These are phyloP conservation scores for Hygrophorus pudorinus DNA, from an alignment of 768 basidiomycete species.

Conservation along the genomic window DNA sequence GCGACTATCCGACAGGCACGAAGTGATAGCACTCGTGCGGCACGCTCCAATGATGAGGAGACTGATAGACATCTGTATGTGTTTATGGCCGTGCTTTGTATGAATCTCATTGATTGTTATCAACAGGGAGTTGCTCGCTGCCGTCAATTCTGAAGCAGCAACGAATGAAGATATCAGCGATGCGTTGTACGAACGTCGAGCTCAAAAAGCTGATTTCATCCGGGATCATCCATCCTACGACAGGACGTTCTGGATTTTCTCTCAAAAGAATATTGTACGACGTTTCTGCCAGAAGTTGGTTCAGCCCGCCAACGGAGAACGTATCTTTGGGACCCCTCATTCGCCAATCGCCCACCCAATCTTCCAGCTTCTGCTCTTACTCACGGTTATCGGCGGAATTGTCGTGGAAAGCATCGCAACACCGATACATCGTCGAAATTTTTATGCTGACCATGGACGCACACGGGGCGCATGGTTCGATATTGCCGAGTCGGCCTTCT, in stretches of 20 bases:
- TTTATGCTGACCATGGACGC: slow-evolving; percentile 48
- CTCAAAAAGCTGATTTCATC: slow-evolving; percentile 81
- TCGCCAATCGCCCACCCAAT: slow-evolving; percentile 55
- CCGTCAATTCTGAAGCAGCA: slow-evolving; percentile 44
- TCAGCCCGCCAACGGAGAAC: slow-evolving; percentile 72
- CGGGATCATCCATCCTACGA: slow-evolving; percentile 83
- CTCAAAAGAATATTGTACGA: slow-evolving; percentile 67
- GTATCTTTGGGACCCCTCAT: slow-evolving; percentile 72
- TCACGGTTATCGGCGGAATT: slow-evolving; percentile 73
- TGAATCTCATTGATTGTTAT: background rate
- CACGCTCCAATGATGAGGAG: slow-evolving; percentile 39
- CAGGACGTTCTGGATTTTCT: slow-evolving; percentile 82
- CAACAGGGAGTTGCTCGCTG: slow-evolving; percentile 59
- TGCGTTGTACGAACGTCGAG: slow-evolving; percentile 56
- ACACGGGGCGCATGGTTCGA: slow-evolving; percentile 81
- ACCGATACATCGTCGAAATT: slow-evolving; percentile 71
- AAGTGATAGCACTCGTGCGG: slow-evolving; percentile 21
- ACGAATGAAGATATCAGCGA: slow-evolving; percentile 49
- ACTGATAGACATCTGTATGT: slow-evolving; percentile 68
- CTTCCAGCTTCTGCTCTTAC: slow-evolving; percentile 66
- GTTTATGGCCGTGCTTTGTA: background rate
- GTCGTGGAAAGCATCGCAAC: slow-evolving; percentile 78
- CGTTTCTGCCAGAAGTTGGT: slow-evolving; percentile 76
- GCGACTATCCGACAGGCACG: slow-evolving; percentile 38
- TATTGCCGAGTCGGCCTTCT: slow-evolving; percentile 65